Evolutionary conservation across 495 filamentous ascomycete species (phyloP), one percentile per base, ranked within the genome.

Genomic region (Penicillium chermesinum): DNA sequence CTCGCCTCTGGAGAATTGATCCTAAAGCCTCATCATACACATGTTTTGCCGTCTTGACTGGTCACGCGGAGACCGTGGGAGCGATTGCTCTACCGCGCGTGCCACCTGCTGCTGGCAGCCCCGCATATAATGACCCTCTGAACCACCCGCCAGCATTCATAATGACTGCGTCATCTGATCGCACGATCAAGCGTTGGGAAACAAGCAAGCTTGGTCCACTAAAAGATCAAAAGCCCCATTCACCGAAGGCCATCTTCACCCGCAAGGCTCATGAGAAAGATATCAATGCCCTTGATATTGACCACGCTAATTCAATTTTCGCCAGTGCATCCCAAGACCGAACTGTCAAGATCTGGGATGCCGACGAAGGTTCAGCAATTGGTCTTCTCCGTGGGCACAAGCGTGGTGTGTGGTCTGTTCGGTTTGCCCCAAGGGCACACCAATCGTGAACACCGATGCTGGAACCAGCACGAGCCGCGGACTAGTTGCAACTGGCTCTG

Each of bases 251-350:
- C 6, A 56, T 78, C 13, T 94, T 88, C 55, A 96, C 91, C 4
- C 79, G 91, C 27, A 88, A 95, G 67, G 94, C 93, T 2, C 93
- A 99, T 64, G 93, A 99, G 48, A 99, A 97, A 56, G 93, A 99
- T 53, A 99, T 99, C 71, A 99, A 99, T 54, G 89, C 93, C 3
- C 73, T 99, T 14, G 88, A 93, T 46, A 74, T 91, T 27, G 86
- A 85, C 53, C 77, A 82, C 18, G 73, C 75, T 12, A 78, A 78
- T 12, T 73, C 76, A 13, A 65, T 95, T 1, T 96, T 97, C 64
- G 93, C 94, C 10, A 95, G 91, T 0, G 93, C 93, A 30, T 96
- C 91, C 9, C 93, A 97, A 65, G 93, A 99, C 65, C 85, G 87
- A 44, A 94, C 89, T 0, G 89, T 96, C 50, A 97, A 97, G 71